Base-by-base conservation (phyloP, 371 early-diverging fungal species). In the Rhizopus arrhizus region DNA sequence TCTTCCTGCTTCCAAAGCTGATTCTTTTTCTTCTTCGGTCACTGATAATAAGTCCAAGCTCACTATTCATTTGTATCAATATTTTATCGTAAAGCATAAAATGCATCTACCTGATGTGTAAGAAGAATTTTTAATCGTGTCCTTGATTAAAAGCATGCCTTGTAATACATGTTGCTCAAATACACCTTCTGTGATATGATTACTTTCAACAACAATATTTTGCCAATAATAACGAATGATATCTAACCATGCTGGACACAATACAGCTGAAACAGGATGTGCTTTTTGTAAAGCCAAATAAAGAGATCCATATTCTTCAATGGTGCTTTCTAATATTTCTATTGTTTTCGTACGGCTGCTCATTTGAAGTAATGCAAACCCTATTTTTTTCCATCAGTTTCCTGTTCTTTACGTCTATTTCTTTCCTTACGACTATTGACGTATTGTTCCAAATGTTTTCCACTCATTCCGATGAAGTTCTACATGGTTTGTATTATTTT, bases 211-310 rank as follows among this genome's bases (percentile, higher is more conserved):
- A 35, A 66, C 59, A 9, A 78, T 66, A 33, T 64, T 53, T 28
- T 72, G 68, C 93, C 95, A 94, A 72, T 95, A 96, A 75, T 86
- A 92, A 15, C 70, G 61, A 48, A 94, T 70, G 29, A 95, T 84
- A 45, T 80, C 81, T 4, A 87, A 69, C 55, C 87, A 83, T 4
- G 84, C 81, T 5, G 87, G 87, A 22, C 85, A 78, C 1, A 89
- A 66, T 36, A 88, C 83, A 56, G 90, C 93, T 13, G 86, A 84
- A 4, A 91, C 81, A 0, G 93, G 85, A 33, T 92, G 87, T 8
- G 79, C 64, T 45, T 85, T 84, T 70, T 88, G 89, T 31, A 91
- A 64, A 53, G 88, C 89, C 43, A 92, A 63, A 69, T 91, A 94
- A 15, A 95, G 61, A 60, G 92, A 87, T n/a, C 96, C 96, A 50